These are phyloP conservation scores for Arabidopsis arenosa DNA, from an alignment of 345 rosid genomes.

Conservation along the genomic window DNA sequence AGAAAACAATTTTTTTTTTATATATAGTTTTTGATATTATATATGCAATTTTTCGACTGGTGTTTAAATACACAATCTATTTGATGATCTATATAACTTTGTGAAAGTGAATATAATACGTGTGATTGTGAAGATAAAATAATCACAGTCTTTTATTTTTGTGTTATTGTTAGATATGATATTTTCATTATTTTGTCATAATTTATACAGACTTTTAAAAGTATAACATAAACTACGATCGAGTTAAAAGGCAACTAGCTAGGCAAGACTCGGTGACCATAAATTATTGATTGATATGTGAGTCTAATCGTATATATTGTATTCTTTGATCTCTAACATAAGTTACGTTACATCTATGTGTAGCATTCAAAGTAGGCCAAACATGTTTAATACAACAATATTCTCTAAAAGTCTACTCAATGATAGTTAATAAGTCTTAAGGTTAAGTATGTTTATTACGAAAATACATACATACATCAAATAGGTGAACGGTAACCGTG, in stretches of 20 bases:
- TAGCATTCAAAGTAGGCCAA: slow-evolving; percentile 28
- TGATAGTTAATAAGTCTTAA: slow-evolving; percentile 10
- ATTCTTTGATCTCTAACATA: slow-evolving; percentile 7
- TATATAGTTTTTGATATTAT: background rate
- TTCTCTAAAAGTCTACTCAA: slow-evolving; percentile 25
- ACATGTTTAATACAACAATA: slow-evolving; percentile 25
- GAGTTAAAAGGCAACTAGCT: too few relatives aligned
- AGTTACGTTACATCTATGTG: slow-evolving; percentile 1
- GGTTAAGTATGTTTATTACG: slow-evolving; percentile 22
- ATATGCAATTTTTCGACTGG: background rate
- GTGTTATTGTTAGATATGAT: background rate
- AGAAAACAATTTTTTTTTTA: background rate
- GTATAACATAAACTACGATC: background rate
- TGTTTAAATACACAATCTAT: background rate
- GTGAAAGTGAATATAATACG: background rate
- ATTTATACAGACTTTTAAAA: background rate
- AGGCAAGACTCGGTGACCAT: background rate
- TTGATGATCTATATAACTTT: background rate
- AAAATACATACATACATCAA: slow-evolving; percentile 25
- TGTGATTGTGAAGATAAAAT: background rate
- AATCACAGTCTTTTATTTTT: too few relatives aligned
- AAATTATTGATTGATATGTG: background rate
- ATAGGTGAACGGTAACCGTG: slow-evolving; percentile 32
- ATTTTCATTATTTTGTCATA: background rate
- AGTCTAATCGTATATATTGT: background rate